Evolutionary conservation across 495 filamentous ascomycete species (phyloP), one percentile per base, ranked within the genome.

Genomic region (Ascodesmis nigricans): DNA sequence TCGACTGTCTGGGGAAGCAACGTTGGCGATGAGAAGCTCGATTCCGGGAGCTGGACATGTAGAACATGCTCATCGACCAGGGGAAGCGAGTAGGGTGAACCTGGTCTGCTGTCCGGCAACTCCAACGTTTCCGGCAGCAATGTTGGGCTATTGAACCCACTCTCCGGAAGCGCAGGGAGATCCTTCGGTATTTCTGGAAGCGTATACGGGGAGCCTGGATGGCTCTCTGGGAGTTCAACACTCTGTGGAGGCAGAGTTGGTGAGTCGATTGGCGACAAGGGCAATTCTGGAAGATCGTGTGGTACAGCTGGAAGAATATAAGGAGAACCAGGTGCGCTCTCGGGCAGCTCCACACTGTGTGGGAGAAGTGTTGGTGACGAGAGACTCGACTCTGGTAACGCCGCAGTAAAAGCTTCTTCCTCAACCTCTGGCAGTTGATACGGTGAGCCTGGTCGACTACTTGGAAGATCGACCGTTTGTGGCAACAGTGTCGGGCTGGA

Each of bases 131-230:
- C n/a, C 4, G 31, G 31, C 5, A 13, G 14, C 5, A 33, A 18
- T 33, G 31, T 33, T 20, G 31, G 31, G 14, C 14, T 18, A 13
- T 33, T 33, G 25, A 23, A 37, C 14, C 25, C 29, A 14, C 25
- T 36, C 18, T 3, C 1, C 5, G 46, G 38, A 9, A 47, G 36
- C 21, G 28, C 14, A 13, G 40, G 45, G 9, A 44, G 17, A 25
- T 40, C 31, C 3, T 29, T 31, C 3, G 31, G 29, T 3, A 27
- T 1, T 5, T 13, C 27, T 13, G 20, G 21, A 18, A 37, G 23
- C 5, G 9, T 15, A 20, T 37, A 37, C 1, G 35, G 35, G 1
- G 35, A 37, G 22, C 16, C 35, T 7, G 35, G 35, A 7, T 21
- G 10, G 18, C 35, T 37, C 6, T 2, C 35, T 3, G 31, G 31